A percentile compares a stretch with the other conserved stretches of the same genome.
These are phyloP conservation scores for Kurtzmaniella quercitrusa DNA, from an alignment of 1,139 yeast genomes.

Conservation along the genomic window DNA sequence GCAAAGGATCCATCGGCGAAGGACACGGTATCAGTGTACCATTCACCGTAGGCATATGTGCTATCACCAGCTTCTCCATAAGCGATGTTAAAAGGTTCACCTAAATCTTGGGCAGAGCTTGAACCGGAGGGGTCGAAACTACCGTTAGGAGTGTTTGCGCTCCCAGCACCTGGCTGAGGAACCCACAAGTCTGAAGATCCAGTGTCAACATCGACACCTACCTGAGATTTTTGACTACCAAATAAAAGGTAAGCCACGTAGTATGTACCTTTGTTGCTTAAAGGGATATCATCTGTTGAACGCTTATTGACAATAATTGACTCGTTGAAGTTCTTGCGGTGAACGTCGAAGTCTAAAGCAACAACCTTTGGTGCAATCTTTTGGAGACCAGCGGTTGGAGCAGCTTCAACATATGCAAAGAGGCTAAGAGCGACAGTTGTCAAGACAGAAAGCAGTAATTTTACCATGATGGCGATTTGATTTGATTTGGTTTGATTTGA, in stretches of 20 bases:
- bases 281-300: background rate
- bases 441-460: background rate
- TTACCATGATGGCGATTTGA: no score
- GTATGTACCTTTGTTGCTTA: background rate
- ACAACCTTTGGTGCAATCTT: slow-evolving; percentile 4
- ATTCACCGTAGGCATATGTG: slow-evolving; percentile 4
- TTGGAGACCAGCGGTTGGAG: slow-evolving; percentile 4
- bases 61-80: slow-evolving; percentile 10
- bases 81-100: slow-evolving; percentile 9
- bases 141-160: background rate
- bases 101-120: background rate
- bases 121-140: slow-evolving; percentile 3
- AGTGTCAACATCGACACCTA: slow-evolving; percentile 15
- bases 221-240: slow-evolving; percentile 28
- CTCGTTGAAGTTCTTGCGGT: background rate
- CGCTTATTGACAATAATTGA: background rate
- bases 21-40: slow-evolving; percentile 4
- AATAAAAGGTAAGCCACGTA: slow-evolving; percentile 10
- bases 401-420: background rate
- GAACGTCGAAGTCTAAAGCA: slow-evolving; percentile 5
- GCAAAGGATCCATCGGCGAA: slow-evolving; percentile 10
- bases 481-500: no score
- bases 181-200: slow-evolving; percentile 10
- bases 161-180: slow-evolving; percentile 1
- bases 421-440: background rate